Evolutionary conservation across 1,284 basidiomycete species (phyloP).

Genomic region (Exobasidium rhododendri): DNA sequence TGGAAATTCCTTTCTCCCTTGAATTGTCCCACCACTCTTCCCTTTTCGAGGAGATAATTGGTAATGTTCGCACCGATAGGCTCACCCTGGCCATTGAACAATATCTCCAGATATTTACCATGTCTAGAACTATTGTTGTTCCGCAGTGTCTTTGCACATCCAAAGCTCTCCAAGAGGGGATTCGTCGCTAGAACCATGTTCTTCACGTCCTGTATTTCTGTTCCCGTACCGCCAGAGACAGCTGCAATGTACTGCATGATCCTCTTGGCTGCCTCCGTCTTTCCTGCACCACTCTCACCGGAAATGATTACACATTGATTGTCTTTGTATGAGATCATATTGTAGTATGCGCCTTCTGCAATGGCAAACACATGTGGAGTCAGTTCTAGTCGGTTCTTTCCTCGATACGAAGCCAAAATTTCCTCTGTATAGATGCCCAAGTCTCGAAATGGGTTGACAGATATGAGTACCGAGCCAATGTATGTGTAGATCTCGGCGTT

Average conservation of each 20-base stretch:
- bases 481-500: constrained; percentile 98
- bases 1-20: constrained; percentile 97
- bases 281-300: constrained; percentile 70
- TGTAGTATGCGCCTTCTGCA: constrained; percentile 95
- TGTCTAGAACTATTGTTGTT: constrained; percentile 99
- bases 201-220: constrained; percentile 88
- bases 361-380: constrained; percentile 97
- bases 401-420: constrained; percentile 78
- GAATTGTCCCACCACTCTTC: constrained; percentile 90
- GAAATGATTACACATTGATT: constrained; percentile 99
- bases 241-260: constrained; percentile 99
- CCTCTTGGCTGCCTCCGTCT: constrained; percentile 57
- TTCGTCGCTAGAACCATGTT: constrained; percentile 99
- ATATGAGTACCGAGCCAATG: constrained; percentile 94
- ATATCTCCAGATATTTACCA: constrained; percentile 99
- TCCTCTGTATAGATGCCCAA: constrained; percentile 83
- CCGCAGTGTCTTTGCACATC: constrained; percentile 95
- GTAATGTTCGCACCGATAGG: constrained; percentile 98
- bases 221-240: constrained; percentile 76
- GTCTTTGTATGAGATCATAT: constrained; percentile 98
- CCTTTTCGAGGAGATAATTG: constrained; percentile 95
- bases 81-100: constrained; percentile 90
- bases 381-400: constrained; percentile 97
- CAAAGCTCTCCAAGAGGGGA: constrained; percentile 94
- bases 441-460: constrained; percentile 97